Conservation (phyloP, 2,329 filamentous ascomycete genomes). For the Colletotrichum paranaense region DNA sequence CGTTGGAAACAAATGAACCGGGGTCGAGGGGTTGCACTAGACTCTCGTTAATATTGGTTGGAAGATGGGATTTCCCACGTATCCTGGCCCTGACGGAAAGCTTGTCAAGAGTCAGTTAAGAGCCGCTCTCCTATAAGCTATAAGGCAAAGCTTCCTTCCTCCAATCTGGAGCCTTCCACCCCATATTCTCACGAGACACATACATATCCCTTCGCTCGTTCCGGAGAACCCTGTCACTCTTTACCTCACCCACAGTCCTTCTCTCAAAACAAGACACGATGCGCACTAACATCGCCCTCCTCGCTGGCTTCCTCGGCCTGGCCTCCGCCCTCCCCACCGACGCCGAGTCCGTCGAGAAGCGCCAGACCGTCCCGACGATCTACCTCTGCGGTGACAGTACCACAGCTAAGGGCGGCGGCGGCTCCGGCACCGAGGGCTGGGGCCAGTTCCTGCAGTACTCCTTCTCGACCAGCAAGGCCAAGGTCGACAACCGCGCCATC, state of each 20-base stretch:
- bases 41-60: background rate
- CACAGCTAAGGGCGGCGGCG: conserved; percentile 63
- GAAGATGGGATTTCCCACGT: conserved; percentile 11
- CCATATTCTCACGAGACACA: background rate
- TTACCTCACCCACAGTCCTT: background rate
- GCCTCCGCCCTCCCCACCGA: conserved; percentile 37
- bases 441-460: conserved; percentile 66
- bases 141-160: background rate
- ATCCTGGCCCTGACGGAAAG: background rate
- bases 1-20: background rate
- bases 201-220: background rate
- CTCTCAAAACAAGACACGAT: background rate
- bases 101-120: background rate
- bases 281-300: conserved; percentile 23
- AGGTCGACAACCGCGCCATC: conserved; percentile 69
- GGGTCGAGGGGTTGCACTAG: background rate
- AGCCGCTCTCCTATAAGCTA: background rate
- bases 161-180: background rate
- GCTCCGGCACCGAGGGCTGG: conserved; percentile 66
- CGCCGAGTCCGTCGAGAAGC: conserved; percentile 29
- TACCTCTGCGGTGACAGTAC: conserved; percentile 72
- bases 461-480: conserved; percentile 52
- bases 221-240: background rate
- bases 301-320: conserved; percentile 25
- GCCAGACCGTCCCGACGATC: conserved; percentile 48